Base-by-base conservation (phyloP, 331 rosid species). In the Malus hybrid region DNA sequence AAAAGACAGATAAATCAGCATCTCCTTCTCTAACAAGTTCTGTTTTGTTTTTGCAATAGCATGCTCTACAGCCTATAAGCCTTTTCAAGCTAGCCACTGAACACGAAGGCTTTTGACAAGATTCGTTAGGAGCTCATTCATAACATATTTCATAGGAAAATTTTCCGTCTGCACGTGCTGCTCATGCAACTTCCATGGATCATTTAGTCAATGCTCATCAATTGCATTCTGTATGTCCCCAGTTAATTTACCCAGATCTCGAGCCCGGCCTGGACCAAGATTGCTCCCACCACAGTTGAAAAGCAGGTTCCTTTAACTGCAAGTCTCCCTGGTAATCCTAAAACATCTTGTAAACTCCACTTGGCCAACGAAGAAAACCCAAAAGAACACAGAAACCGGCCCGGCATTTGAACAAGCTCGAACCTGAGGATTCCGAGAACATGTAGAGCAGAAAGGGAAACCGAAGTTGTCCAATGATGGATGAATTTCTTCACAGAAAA, bases 121-220 rank as follows among this genome's bases (percentile, higher is more conserved):
- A 75, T 81, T 80, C 10, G 80, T 79, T 77, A 89, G 79, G 39
- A 91, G 75, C 65, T 82, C 77, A 64, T 82, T 85, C 80, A 91
- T 71, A 63, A 91, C 82, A 73, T 87, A 88, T 79, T 88, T 93
- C 81, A 92, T 85, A 29, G 96, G 96, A 80, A 91, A 89, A 8
- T 89, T 97, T 63, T 63, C 68, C 68, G 33, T 29, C 42, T 15
- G 44, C 20, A 29, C 18, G 8, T 63, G 67, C 68, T 6, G 44
- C 68, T 63, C 22, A 30, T 63, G 39, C 39, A 63, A 28, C 39
- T 30, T 29, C 39, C 67, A 63, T 6, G 67, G 42, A 63, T 63
- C 85, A 33, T 82, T 81, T 57, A 86, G 85, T 74, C 84, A 86
- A 77, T 72, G 68, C 32, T 71, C 92, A 4, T 32, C 33, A 22